Evolutionary conservation across 2,329 filamentous ascomycete species (phyloP), one percentile per base, ranked within the genome.

Genomic region (Passalora sequoiae): DNA sequence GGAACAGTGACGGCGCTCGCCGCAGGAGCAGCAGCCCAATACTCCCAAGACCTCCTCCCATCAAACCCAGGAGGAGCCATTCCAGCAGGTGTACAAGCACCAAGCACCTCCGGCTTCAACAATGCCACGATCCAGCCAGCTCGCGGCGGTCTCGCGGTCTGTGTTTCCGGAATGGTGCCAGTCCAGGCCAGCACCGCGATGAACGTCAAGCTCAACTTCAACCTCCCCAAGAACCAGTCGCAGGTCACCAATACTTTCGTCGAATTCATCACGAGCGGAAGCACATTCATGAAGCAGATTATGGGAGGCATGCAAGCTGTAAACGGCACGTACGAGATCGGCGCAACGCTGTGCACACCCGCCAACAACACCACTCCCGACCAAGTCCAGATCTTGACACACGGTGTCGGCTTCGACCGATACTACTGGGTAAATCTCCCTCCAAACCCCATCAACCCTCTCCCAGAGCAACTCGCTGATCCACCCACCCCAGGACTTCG

Each of bases 401-500:
- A 70, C 43, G 68, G 68, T 32, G 60, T 64, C 37, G 67, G 64
- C 16, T 61, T 66, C 40, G 66, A 69, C 28, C 51, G 56, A 51
- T 50, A 57, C 47, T 53, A 62, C 45, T 61, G 59, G 58, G 45
- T 46, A 27, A 12, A 22, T n/a, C n/a, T n/a, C n/a, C n/a, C n/a
- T n/a, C n/a, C n/a, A n/a, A n/a, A n/a, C n/a, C n/a, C n/a, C n/a
- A n/a, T n/a, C n/a, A n/a, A n/a, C n/a, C n/a, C n/a, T n/a, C n/a
- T n/a, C n/a, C n/a, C n/a, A n/a, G n/a, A n/a, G n/a, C n/a, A n/a
- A n/a, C n/a, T n/a, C n/a, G n/a, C n/a, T n/a, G n/a, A n/a, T n/a
- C n/a, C n/a, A n/a, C n/a, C n/a, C n/a, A n/a, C n/a, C 16, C 4
- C 27, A 62, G 57, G 47, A 69, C 51, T 64, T 67, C 46, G 58